Evolutionary conservation across 108 stramenopile genomes (phyloP).

Genomic region (Nitzschia sp.): DNA sequence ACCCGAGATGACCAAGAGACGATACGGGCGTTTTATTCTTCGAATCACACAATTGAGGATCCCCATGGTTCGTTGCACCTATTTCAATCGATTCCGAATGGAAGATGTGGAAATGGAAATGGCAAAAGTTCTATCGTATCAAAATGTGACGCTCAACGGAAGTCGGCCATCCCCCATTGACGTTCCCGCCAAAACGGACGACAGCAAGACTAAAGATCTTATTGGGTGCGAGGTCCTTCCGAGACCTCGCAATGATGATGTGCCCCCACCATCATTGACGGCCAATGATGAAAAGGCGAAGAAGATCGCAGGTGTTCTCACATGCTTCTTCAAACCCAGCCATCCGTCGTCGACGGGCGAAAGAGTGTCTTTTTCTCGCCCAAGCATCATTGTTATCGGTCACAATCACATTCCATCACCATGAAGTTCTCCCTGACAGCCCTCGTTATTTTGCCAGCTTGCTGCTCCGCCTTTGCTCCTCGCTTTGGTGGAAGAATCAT

Average conservation of each 20-base stretch:
- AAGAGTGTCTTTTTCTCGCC: too few relatives aligned
- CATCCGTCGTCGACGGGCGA: too few relatives aligned
- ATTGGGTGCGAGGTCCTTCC: too few relatives aligned
- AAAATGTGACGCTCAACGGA: conserved; percentile 13
- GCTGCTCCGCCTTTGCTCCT: conserved; percentile 1
- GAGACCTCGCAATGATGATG: too few relatives aligned
- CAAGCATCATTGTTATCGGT: too few relatives aligned
- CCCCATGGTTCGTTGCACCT: neutral
- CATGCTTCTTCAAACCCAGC: too few relatives aligned
- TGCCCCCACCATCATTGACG: neutral
- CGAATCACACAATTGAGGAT: neutral
- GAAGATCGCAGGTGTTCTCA: too few relatives aligned
- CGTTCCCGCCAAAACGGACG: too few relatives aligned
- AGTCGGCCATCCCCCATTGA: too few relatives aligned
- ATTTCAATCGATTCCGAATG: neutral
- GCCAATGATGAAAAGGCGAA: neutral
- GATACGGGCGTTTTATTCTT: neutral
- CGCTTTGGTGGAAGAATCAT: neutral
- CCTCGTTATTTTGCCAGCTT: neutral
- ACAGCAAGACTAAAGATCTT: too few relatives aligned
- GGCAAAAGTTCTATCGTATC: neutral
- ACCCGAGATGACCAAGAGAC: neutral
- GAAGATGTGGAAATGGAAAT: neutral
- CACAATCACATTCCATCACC: too few relatives aligned
- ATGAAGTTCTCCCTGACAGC: conserved; percentile 10